phyloP scores from a whole-genome alignment of 176 grass and related monocot species.

The Aegilops bicornis region DNA sequence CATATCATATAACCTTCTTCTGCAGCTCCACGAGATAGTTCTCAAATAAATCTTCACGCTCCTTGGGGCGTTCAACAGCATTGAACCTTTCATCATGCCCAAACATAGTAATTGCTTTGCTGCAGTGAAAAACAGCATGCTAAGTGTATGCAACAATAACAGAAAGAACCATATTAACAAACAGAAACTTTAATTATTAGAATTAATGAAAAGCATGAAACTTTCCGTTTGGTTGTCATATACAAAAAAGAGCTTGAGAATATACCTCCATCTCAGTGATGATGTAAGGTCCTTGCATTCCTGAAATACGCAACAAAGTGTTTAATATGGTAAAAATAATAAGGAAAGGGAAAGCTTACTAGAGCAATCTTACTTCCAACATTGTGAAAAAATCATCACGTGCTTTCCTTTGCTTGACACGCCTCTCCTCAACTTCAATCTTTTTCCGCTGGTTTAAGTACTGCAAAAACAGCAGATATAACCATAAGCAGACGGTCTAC shows the following conservation, averaged over 20 bases:
- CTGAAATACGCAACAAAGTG: slow-evolving; percentile 42
- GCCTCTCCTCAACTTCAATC: slow-evolving; percentile 75
- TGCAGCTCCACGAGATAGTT: slow-evolving; percentile 88
- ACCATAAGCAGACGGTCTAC: slow-evolving; percentile 3
- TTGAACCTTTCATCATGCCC: slow-evolving; percentile 38
- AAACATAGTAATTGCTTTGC: slow-evolving; percentile 94
- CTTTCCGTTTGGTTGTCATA: neutral
- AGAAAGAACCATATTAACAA: neutral
- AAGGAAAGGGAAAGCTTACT: neutral
- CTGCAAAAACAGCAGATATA: slow-evolving; percentile 44
- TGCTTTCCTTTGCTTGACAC: slow-evolving; percentile 89
- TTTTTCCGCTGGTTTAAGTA: slow-evolving; percentile 97
- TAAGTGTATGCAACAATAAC: slow-evolving; percentile 17
- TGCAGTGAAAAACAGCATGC: slow-evolving; percentile 21
- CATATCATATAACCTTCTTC: slow-evolving; percentile 67
- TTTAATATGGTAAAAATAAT: slow-evolving; percentile 15
- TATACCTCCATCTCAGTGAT: slow-evolving; percentile 82
- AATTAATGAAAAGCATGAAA: neutral
- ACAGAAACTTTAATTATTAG: neutral
- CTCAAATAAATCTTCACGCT: slow-evolving; percentile 97
- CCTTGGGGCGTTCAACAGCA: slow-evolving; percentile 45
- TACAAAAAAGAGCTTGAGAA: slow-evolving; percentile 18
- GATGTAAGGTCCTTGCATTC: slow-evolving; percentile 86
- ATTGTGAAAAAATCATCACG: slow-evolving; percentile 87
- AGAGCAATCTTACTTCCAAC: slow-evolving; percentile 75